phyloP scores from a whole-genome alignment of 169 alveolate species.

The Ichthyophthirius multifiliis region DNA sequence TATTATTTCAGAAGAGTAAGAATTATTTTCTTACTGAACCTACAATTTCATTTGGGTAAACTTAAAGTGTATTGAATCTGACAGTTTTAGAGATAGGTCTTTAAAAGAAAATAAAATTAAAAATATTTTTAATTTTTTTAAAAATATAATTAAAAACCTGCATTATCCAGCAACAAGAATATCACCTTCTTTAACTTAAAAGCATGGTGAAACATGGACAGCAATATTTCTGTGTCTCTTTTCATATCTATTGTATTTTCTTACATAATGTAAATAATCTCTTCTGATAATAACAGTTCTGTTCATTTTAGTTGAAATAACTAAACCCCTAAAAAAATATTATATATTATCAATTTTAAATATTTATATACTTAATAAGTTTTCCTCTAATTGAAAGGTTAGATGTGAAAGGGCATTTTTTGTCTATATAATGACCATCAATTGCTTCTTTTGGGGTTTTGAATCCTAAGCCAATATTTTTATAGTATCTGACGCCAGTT shows the following conservation, averaged over 20 bases:
- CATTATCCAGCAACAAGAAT: constrained; percentile 99
- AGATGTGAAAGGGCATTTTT: constrained; percentile 99
- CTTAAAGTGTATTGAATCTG: constrained; percentile 98
- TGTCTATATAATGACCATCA: constrained; percentile 97
- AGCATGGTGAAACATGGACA: constrained; percentile 98
- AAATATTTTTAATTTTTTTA: no score
- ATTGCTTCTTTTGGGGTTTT: constrained; percentile 98
- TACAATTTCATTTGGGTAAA: constrained; percentile 96
- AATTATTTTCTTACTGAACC: constrained; percentile 99
- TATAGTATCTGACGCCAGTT: constrained; percentile 90
- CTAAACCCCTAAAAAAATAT: constrained; percentile 97
- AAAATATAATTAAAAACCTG: constrained; percentile 69
- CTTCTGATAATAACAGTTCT: constrained; percentile 98
- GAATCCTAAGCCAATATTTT: constrained; percentile 98
- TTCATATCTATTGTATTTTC: constrained; percentile 98
- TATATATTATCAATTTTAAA: no score
- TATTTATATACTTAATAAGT: constrained; percentile 87
- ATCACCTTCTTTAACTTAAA: constrained; percentile 97
- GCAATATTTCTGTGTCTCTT: constrained; percentile 98
- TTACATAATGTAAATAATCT: constrained; percentile 97
- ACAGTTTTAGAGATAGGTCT: constrained; percentile 99
- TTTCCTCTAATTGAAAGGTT: constrained; percentile 98
- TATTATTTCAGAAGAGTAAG: constrained; percentile 93
- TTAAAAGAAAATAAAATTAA: constrained; percentile 70
- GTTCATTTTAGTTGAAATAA: constrained; percentile 97